phyloP scores from a whole-genome alignment of 2,329 filamentous ascomycete genomes.

The Claviceps quebecensis region DNA sequence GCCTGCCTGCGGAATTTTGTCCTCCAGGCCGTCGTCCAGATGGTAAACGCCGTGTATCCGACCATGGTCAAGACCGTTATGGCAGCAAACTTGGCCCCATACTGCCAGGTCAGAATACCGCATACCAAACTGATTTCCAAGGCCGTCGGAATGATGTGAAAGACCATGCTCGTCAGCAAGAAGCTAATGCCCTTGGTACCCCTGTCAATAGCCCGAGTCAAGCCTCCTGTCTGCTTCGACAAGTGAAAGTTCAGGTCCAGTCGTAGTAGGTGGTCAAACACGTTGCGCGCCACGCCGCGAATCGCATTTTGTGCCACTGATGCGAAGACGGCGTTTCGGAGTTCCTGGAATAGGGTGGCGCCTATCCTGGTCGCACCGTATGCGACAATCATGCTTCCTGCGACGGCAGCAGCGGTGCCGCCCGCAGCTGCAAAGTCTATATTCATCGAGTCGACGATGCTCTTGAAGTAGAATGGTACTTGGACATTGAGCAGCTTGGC shows the following conservation, averaged over 20 bases:
- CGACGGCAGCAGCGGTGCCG: conserved; percentile 79
- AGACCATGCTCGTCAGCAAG: conserved; percentile 92
- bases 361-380: conserved; percentile 84
- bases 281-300: conserved; percentile 74
- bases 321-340: conserved; percentile 92
- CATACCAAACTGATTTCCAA: conserved; percentile 93
- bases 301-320: conserved; percentile 97
- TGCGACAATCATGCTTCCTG: conserved; percentile 83
- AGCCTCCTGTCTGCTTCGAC: conserved; percentile 81
- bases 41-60: conserved; percentile 91
- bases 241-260: conserved; percentile 92
- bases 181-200: conserved; percentile 99
- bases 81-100: conserved; percentile 78
- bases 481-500: conserved; percentile 95
- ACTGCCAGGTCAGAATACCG: conserved; percentile 91
- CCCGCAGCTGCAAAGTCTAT: conserved; percentile 76
- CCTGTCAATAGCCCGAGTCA: conserved; percentile 87
- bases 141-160: conserved; percentile 87
- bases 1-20: conserved; percentile 92
- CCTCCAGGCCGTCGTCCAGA: conserved; percentile 89
- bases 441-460: conserved; percentile 95
- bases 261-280: conserved; percentile 78
- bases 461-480: conserved; percentile 98
- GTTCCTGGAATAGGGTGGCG: conserved; percentile 78
- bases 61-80: conserved; percentile 87